Conservation (phyloP, 805 yeast genomes). For the Yarrowia sp. region DNA sequence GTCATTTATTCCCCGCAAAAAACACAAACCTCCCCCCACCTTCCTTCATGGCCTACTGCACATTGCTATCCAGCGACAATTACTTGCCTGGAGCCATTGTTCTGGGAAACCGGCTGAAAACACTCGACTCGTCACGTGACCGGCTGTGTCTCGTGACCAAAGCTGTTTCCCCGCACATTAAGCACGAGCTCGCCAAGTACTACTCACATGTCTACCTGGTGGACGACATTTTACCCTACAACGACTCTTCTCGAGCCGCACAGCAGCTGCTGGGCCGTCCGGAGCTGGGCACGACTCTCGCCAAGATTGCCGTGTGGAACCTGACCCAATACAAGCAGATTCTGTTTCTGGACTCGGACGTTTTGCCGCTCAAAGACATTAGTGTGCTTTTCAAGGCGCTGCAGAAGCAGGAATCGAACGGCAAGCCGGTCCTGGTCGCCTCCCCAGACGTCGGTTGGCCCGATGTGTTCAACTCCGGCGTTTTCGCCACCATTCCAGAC, state of each 20-base stretch:
- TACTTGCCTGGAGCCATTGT: constrained; percentile 61
- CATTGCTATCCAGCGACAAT: constrained; percentile 56
- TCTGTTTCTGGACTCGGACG: constrained; percentile 63
- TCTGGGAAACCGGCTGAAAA: constrained; percentile 53
- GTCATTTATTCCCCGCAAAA: too few relatives aligned
- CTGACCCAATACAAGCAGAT: constrained; percentile 53
- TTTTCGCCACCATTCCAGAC: constrained; percentile 66
- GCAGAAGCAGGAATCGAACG: constrained; percentile 14
- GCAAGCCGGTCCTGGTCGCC: constrained; percentile 50
- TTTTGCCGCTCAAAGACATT: constrained; percentile 54
- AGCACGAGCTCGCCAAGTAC: constrained; percentile 41
- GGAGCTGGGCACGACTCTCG: constrained; percentile 56
- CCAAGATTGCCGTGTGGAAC: constrained; percentile 65
- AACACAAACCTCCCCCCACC: background rate
- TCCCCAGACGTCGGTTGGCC: constrained; percentile 92
- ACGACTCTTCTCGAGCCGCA: constrained; percentile 1
- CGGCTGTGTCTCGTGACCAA: constrained; percentile 48
- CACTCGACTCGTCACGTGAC: constrained; percentile 43
- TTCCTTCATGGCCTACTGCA: constrained; percentile 40
- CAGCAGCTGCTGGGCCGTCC: constrained; percentile 54
- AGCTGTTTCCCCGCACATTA: constrained; percentile 42
- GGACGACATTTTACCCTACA: constrained; percentile 44
- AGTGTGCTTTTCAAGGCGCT: constrained; percentile 46
- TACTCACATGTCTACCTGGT: constrained; percentile 48
- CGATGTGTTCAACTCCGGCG: constrained; percentile 84